These are phyloP conservation scores for Quercus tomentella DNA, from an alignment of 331 rosid genomes.

Conservation along the genomic window DNA sequence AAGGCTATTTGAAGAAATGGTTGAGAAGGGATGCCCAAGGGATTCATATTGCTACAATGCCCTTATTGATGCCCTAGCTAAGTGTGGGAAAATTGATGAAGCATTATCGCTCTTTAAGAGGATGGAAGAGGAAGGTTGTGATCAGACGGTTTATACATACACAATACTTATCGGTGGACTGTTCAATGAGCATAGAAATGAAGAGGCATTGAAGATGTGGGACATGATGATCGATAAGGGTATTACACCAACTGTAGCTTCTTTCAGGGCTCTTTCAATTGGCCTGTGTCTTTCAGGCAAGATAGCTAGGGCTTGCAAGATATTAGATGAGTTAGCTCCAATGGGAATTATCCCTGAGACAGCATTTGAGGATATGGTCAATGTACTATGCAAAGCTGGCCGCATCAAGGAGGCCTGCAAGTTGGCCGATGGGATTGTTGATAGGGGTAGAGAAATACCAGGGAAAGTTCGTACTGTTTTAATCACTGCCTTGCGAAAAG, in stretches of 20 bases:
- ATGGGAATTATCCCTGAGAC: conserved; percentile 75
- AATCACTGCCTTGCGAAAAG: conserved; percentile 82
- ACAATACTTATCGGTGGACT: conserved; percentile 71
- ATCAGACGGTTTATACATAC: conserved; percentile 75
- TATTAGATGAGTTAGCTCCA: conserved; percentile 87
- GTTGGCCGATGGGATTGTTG: conserved; percentile 88
- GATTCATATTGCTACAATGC: conserved; percentile 83
- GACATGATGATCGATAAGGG: conserved; percentile 85
- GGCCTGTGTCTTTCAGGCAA: conserved; percentile 91
- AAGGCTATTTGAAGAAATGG: conserved; percentile 70
- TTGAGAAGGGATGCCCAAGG: conserved; percentile 44
- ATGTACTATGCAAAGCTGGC: conserved; percentile 69
- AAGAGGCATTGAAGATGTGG: conserved; percentile 78
- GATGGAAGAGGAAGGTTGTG: conserved; percentile 85
- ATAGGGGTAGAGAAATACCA: conserved; percentile 82
- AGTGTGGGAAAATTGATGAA: conserved; percentile 61
- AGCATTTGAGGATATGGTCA: conserved; percentile 86
- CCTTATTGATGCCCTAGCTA: conserved; percentile 64
- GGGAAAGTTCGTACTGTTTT: conserved; percentile 71
- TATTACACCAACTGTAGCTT: conserved; percentile 73
- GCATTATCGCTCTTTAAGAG: conserved; percentile 49
- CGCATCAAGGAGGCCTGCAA: conserved; percentile 91
- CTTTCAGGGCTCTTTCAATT: conserved; percentile 72
- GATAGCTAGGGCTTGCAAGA: conserved; percentile 85
- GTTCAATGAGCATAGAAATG: conserved; percentile 70